A percentile compares a stretch with the other conserved stretches of the same genome.
Conservation (phyloP, 139 green algal species). For the Penium margaritaceum region DNA sequence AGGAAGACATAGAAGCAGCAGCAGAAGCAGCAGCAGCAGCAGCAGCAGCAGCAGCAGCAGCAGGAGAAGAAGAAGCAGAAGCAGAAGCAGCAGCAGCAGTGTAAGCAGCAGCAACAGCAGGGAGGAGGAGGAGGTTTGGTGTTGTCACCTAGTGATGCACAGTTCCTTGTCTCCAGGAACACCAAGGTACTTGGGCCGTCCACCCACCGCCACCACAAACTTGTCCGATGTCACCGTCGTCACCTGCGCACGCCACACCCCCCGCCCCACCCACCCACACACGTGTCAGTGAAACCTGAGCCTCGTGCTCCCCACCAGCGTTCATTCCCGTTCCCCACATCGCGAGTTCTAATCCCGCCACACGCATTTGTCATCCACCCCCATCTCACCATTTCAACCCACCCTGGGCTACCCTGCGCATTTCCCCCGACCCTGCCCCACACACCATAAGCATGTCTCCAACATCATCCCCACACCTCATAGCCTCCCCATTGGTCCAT, state of each 20-base stretch:
- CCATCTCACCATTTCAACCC: too few species aligned
- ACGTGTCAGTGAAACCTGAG: too few species aligned
- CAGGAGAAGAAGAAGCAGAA: too few species aligned
- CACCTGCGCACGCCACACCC: constrained; percentile 19
- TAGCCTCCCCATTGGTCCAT: not conserved
- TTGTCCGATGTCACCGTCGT: not conserved
- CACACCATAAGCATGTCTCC: not conserved
- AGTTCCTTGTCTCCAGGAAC: constrained; percentile 51
- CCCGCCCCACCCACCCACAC: constrained; percentile 4
- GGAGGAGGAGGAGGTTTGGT: not conserved
- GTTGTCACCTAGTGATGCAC: constrained; percentile 52
- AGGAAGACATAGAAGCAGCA: too few species aligned
- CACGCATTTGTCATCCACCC: too few species aligned
- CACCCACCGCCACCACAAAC: constrained; percentile 57
- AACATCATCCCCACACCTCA: not conserved
- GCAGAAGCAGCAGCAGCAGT: not conserved
- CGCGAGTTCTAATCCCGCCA: too few species aligned
- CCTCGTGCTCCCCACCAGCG: too few species aligned
- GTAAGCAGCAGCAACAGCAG: not conserved
- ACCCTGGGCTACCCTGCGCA: too few species aligned
- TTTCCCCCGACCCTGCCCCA: too few species aligned
- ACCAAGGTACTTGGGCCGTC: constrained; percentile 54
- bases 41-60: too few species aligned
- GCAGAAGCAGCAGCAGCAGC: too few species aligned
- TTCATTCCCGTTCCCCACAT: too few species aligned